These are phyloP conservation scores for Lachnellula hyalina DNA, from an alignment of 2,329 filamentous ascomycete genomes.

Conservation along the genomic window DNA sequence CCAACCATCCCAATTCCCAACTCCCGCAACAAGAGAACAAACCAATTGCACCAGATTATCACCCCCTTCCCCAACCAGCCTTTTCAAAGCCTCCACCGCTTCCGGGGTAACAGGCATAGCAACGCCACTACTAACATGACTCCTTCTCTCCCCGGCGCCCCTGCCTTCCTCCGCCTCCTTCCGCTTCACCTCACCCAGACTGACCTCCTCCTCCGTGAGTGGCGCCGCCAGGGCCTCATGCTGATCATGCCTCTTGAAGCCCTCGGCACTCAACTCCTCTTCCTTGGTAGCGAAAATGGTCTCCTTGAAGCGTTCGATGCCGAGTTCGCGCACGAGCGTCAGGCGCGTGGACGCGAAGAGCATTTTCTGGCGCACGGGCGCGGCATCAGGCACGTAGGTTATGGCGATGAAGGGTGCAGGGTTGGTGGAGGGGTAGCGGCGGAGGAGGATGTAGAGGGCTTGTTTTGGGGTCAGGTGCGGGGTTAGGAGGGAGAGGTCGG, in stretches of 20 bases:
- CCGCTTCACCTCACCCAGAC: conserved; percentile 65
- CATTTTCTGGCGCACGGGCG: conserved; percentile 81
- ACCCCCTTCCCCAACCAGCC: conserved; percentile 46
- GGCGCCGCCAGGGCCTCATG: conserved; percentile 62
- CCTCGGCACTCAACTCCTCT: conserved; percentile 62
- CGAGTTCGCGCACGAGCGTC: conserved; percentile 70
- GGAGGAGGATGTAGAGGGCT: conserved; percentile 70
- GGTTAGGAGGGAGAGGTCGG: conserved; percentile 58
- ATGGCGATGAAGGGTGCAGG: conserved; percentile 54
- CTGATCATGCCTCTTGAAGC: conserved; percentile 68
- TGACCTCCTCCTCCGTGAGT: conserved; percentile 72
- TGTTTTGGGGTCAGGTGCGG: conserved; percentile 60
- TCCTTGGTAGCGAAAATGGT: conserved; percentile 67
- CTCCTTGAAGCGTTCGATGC: conserved; percentile 72
- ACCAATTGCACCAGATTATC: conserved; percentile 60
- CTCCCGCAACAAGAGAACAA: conserved; percentile 28
- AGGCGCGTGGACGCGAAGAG: conserved; percentile 74
- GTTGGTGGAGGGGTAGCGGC: conserved; percentile 54
- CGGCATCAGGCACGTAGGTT: conserved; percentile 74
- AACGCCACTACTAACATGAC: conserved; percentile 40
- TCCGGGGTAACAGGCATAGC: conserved; percentile 51
- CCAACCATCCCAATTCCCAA: background rate
- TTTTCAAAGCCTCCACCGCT: conserved; percentile 58
- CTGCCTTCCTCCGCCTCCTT: conserved; percentile 69
- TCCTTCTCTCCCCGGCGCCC: conserved; percentile 56